Evolutionary conservation across 108 stramenopile genomes (phyloP).

Genomic region (Cyclotella choctawhatcheeana): DNA sequence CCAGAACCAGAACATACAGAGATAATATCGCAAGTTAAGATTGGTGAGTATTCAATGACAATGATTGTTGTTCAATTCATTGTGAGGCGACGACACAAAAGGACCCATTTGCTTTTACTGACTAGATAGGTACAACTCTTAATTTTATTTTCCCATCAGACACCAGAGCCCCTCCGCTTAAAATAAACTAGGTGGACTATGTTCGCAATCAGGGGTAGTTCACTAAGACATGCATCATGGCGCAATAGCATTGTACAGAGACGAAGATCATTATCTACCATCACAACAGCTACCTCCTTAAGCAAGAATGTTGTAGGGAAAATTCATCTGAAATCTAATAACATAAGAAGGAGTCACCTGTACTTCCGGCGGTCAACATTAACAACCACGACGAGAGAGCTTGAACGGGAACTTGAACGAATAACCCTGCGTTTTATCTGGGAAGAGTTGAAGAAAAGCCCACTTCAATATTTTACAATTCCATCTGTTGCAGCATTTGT

Average conservation of each 20-base stretch:
- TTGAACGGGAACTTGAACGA: too few relatives aligned
- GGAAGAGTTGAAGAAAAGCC: slow-evolving; percentile 25
- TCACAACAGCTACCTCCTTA: background rate
- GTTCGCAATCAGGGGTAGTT: background rate
- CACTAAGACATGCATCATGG: background rate
- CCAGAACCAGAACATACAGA: too few relatives aligned
- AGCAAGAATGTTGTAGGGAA: background rate
- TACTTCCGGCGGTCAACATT: slow-evolving; percentile 9
- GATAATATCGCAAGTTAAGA: too few relatives aligned
- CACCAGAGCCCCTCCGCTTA: too few relatives aligned
- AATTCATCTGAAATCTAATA: too few relatives aligned
- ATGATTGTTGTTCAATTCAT: too few relatives aligned
- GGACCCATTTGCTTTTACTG: too few relatives aligned
- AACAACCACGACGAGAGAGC: background rate
- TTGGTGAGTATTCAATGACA: too few relatives aligned
- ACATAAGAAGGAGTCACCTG: background rate
- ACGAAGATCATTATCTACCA: background rate
- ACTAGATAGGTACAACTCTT: too few relatives aligned
- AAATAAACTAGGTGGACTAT: too few relatives aligned
- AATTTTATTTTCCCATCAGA: too few relatives aligned
- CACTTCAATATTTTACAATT: slow-evolving; percentile 64
- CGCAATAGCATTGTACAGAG: background rate
- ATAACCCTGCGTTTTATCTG: slow-evolving; percentile 18
- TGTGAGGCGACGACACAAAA: too few relatives aligned
- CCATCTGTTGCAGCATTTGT: slow-evolving; percentile 80